phyloP scores from a whole-genome alignment of 345 rosid species.

The Hypericum androsaemum region DNA sequence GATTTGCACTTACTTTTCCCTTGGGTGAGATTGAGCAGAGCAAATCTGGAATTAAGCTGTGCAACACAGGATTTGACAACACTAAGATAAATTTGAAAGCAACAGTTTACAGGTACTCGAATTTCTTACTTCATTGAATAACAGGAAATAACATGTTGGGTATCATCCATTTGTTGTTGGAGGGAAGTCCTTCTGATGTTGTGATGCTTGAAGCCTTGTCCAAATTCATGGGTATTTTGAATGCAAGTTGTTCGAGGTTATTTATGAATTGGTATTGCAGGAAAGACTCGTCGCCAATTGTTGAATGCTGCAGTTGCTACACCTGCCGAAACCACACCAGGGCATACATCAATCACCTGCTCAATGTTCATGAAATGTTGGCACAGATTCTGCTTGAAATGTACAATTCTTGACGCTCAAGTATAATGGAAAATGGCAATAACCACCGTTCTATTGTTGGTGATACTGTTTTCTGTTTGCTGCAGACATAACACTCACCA shows the following conservation, averaged over 20 bases:
- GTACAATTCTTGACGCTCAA: slow-evolving; percentile 8
- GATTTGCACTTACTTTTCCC: slow-evolving; percentile 61
- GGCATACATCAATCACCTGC: slow-evolving; percentile 70
- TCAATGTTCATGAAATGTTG: slow-evolving; percentile 69
- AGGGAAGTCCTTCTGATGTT: too few relatives aligned
- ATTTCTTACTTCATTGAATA: not conserved
- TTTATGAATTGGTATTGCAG: slow-evolving; percentile 18
- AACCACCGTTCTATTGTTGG: slow-evolving; percentile 11
- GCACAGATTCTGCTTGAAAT: slow-evolving; percentile 69
- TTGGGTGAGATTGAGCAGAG: slow-evolving; percentile 19
- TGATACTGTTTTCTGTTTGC: not conserved
- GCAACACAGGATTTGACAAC: slow-evolving; percentile 26
- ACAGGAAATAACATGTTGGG: not conserved
- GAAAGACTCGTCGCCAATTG: slow-evolving; percentile 46
- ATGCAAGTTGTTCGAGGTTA: not conserved
- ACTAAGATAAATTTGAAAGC: slow-evolving; percentile 57
- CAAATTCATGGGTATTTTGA: not conserved
- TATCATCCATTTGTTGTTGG: not conserved
- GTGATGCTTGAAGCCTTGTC: not conserved
- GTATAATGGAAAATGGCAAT: slow-evolving; percentile 5
- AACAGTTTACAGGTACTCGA: slow-evolving; percentile 48
- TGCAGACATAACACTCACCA: slow-evolving; percentile 78
- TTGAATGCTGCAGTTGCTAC: slow-evolving; percentile 51
- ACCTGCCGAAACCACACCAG: slow-evolving; percentile 65
- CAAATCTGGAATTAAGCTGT: slow-evolving; percentile 8